A percentile compares a stretch with the other conserved stretches of the same genome.
These are phyloP conservation scores for Pseudogymnoascus sp. DNA, from an alignment of 2,329 filamentous ascomycete genomes.

Conservation along the genomic window DNA sequence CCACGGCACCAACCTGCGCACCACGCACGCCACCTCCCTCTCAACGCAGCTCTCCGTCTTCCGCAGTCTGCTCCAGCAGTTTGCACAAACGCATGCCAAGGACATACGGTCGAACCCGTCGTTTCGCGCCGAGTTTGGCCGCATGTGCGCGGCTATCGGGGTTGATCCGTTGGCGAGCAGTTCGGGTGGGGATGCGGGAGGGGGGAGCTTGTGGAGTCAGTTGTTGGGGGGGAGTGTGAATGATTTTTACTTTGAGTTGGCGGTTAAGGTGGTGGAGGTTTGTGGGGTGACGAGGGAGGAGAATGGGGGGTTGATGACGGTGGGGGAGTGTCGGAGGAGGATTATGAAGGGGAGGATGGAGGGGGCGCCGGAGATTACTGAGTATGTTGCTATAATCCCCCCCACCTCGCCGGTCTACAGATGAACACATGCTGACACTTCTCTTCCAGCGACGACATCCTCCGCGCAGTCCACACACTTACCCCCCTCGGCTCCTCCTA, in stretches of 20 bases:
- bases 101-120: slow-evolving; percentile 93
- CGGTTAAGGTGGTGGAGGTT: slow-evolving; percentile 89
- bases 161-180: slow-evolving; percentile 83
- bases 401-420: neutral
- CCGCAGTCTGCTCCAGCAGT: slow-evolving; percentile 89
- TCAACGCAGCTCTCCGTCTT: slow-evolving; percentile 93
- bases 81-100: slow-evolving; percentile 86
- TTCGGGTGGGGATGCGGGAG: slow-evolving; percentile 42
- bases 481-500: slow-evolving; percentile 84
- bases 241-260: slow-evolving; percentile 97
- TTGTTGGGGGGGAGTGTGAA: slow-evolving; percentile 86
- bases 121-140: slow-evolving; percentile 93
- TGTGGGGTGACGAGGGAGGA: slow-evolving; percentile 79
- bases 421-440: neutral
- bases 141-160: slow-evolving; percentile 96
- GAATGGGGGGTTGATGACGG: slow-evolving; percentile 85
- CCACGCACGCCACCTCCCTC: slow-evolving; percentile 74
- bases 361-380: slow-evolving; percentile 68
- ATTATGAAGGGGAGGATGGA: slow-evolving; percentile 67
- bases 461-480: slow-evolving; percentile 79
- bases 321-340: slow-evolving; percentile 70
- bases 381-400: slow-evolving; percentile 39
- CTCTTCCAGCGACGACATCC: slow-evolving; percentile 66
- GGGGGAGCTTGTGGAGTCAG: slow-evolving; percentile 80
- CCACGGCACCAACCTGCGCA: slow-evolving; percentile 81